phyloP scores from a whole-genome alignment of 768 basidiomycete genomes.

The Lactifluus subvellereus region DNA sequence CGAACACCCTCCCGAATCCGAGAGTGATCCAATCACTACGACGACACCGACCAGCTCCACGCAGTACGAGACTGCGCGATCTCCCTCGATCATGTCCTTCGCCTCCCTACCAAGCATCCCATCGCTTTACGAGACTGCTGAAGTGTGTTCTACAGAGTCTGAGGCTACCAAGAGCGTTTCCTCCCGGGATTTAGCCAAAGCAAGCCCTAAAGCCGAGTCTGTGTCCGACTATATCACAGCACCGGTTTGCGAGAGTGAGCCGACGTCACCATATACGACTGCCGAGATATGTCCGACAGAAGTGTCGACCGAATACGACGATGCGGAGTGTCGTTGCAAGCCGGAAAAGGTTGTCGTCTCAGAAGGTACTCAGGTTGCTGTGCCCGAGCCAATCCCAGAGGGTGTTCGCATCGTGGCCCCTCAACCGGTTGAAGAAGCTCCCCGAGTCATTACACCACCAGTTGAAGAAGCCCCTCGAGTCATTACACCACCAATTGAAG shows the following conservation, averaged over 20 bases:
- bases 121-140: constrained; percentile 37
- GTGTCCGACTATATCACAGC: constrained; percentile 42
- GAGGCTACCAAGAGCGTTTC: constrained; percentile 18
- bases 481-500: background rate
- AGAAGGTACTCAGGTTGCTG: constrained; percentile 10
- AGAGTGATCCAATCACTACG: constrained; percentile 31
- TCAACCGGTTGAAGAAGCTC: constrained; percentile 3
- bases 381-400: constrained; percentile 31
- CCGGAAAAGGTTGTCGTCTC: constrained; percentile 9
- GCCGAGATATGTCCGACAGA: constrained; percentile 43
- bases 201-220: constrained; percentile 27
- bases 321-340: constrained; percentile 38
- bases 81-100: constrained; percentile 44
- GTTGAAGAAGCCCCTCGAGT: constrained; percentile 4
- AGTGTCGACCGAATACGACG: constrained; percentile 41
- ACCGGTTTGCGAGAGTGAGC: constrained; percentile 36
- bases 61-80: constrained; percentile 43
- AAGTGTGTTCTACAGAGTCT: constrained; percentile 30
- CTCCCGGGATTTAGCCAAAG: constrained; percentile 17
- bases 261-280: constrained; percentile 46
- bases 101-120: constrained; percentile 57
- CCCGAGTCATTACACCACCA: background rate
- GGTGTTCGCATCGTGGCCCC: constrained; percentile 24
- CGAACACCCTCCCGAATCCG: constrained; percentile 27
- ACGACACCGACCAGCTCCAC: constrained; percentile 17